phyloP scores from a whole-genome alignment of 306 rosid genomes.

The Cicer cuneatum region DNA sequence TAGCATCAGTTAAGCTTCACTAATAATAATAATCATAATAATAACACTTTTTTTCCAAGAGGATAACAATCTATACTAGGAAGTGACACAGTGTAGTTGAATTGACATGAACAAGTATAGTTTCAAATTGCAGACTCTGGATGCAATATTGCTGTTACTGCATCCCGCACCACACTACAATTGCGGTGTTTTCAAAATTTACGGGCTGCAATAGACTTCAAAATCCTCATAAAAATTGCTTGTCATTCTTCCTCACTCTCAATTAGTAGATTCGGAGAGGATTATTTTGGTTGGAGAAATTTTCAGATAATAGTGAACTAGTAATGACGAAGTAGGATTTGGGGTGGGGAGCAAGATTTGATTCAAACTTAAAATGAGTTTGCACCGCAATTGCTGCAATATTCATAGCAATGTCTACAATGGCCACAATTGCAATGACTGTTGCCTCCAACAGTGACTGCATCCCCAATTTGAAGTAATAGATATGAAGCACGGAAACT shows the following conservation, averaged over 20 bases:
- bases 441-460: too few species aligned
- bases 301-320: neutral
- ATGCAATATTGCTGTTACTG: neutral
- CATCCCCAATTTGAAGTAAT: too few species aligned
- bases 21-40: neutral
- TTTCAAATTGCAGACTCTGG: neutral
- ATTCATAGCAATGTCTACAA: neutral
- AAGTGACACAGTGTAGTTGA: slow-evolving; percentile 11
- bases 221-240: too few species aligned
- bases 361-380: neutral
- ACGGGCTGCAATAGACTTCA: neutral
- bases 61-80: neutral
- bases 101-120: neutral
- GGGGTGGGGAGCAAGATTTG: neutral
- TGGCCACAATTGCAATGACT: neutral
- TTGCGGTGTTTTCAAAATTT: neutral
- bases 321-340: neutral
- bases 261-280: neutral
- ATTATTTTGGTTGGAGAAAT: neutral
- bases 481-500: too few species aligned
- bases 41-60: neutral
- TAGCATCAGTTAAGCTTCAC: neutral
- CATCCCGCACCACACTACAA: neutral
- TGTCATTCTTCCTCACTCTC: neutral
- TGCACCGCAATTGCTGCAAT: neutral